These are phyloP conservation scores for Eimeria mitis DNA, from an alignment of 169 alveolate species.

Conservation along the genomic window DNA sequence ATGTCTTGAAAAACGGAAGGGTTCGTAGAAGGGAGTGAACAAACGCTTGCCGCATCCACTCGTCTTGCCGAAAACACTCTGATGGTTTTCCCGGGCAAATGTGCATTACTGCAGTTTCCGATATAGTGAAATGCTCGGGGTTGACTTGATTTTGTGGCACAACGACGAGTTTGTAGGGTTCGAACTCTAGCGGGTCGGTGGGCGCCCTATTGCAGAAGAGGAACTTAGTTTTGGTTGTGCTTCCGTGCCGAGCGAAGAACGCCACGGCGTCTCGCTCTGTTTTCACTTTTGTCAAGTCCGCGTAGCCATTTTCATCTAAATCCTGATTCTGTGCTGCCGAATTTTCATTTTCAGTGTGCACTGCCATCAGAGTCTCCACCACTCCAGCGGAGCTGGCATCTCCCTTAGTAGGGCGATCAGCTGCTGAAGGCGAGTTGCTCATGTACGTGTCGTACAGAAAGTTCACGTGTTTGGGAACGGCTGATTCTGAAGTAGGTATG, in stretches of 20 bases:
- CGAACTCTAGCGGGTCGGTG: constrained; percentile 13
- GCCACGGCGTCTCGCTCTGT: constrained; percentile 93
- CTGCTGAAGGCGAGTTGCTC: constrained; percentile 7
- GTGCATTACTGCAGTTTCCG: constrained; percentile 81
- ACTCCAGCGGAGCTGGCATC: not conserved
- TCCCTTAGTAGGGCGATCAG: not conserved
- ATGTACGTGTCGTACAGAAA: constrained; percentile 49
- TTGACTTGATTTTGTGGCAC: constrained; percentile 75
- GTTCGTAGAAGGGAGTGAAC: constrained; percentile 76
- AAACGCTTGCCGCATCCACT: constrained; percentile 79
- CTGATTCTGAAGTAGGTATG: constrained; percentile 1
- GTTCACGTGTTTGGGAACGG: constrained; percentile 55
- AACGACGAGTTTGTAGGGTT: constrained; percentile 79
- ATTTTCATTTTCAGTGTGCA: constrained; percentile 26
- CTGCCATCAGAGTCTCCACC: constrained; percentile 23
- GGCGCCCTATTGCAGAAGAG: constrained; percentile 89
- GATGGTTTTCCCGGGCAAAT: constrained; percentile 81
- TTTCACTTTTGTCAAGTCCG: constrained; percentile 44
- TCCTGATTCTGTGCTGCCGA: constrained; percentile 56
- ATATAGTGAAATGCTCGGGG: constrained; percentile 79
- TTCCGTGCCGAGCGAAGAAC: constrained; percentile 94
- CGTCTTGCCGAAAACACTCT: constrained; percentile 77
- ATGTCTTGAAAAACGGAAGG: constrained; percentile 73
- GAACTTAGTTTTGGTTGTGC: constrained; percentile 90
- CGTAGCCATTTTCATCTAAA: constrained; percentile 49